Evolutionary conservation across 2,329 filamentous ascomycete genomes (phyloP), one percentile per base, ranked within the genome.

Genomic region (Lachnellula cervina): DNA sequence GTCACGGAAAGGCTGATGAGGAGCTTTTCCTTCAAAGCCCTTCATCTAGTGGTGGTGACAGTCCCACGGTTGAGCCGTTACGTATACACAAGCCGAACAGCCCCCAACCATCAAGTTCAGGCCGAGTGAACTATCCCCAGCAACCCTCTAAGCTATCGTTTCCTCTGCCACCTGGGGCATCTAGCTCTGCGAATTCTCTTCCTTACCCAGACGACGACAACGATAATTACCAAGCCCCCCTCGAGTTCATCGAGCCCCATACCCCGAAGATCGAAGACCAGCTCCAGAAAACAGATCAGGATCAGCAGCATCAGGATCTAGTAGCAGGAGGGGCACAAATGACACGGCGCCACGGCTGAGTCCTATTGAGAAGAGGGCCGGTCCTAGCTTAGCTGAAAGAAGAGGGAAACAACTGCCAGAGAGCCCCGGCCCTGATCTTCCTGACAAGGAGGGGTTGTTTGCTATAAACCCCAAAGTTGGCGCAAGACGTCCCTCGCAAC

Each of bases 391-490:
- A 57, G 90, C 90, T 17, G 90, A 96, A 74, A 80, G 92, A 62
- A 82, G 92, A 66, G 89, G 89, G 23, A 92, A 90, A 68, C 88
- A 90, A 48, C 77, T 96, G 49, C 88, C 90, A 55, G 90, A 92
- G 59, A 92, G 91, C 1, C 85, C 88, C 17, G 90, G 87, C 45
- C 87, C 89, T 19, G 87, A 88, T 58, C 77, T 79, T n/a, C 81
- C 83, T 23, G 89, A 94, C 60, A 87, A 86, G 66, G 86, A 90
- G 54, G 88, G 83, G n/a, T 75, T 96, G 52, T 95, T 95, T 70
- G 87, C 89, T 58, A 85, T 84, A 54, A 52, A 58, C 21, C 60
- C 63, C 3, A 32, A 32, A 32, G 28, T 32, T 32, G 62, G 72
- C 72, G 71, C 62, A 77, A 60, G 58, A 34, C 59, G 62, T 35